A percentile compares a stretch with the other conserved stretches of the same genome.
Conservation (phyloP, 306 rosid genomes). For the Begonia fuchsioides region DNA sequence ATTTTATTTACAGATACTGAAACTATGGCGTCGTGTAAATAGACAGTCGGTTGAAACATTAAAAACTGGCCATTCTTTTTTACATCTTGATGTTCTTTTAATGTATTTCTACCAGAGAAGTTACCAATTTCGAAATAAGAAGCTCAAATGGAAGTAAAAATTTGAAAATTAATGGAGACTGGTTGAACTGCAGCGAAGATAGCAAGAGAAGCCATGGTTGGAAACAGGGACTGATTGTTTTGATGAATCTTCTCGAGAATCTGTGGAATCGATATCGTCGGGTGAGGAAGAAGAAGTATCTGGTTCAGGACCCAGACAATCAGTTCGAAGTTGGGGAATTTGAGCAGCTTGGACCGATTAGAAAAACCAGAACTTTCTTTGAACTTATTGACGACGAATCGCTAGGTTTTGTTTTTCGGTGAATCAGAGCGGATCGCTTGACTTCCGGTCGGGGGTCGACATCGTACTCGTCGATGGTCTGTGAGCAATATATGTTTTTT, state of each 20-base stretch:
- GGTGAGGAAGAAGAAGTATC: constrained; percentile 86
- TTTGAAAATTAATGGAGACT: not conserved
- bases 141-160: not conserved
- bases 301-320: constrained; percentile 82
- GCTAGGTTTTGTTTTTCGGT: no score
- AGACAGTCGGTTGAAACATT: no score
- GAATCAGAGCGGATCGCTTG: no score
- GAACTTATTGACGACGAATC: no score
- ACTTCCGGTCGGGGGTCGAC: no score
- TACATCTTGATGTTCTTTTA: not conserved
- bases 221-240: not conserved
- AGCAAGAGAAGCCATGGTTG: not conserved
- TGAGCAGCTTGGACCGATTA: constrained; percentile 77
- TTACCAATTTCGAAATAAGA: not conserved
- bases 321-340: constrained; percentile 67
- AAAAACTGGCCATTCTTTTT: no score
- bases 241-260: not conserved
- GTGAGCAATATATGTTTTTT: no score
- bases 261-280: no score
- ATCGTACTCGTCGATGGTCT: no score
- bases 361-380: constrained; percentile 67
- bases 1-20: no score
- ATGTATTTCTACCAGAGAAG: not conserved
- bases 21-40: no score
- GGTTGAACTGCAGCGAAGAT: not conserved